A percentile compares a stretch with the other conserved stretches of the same genome.
phyloP scores from a whole-genome alignment of 2,329 filamentous ascomycete species.

The Claviceps africana region DNA sequence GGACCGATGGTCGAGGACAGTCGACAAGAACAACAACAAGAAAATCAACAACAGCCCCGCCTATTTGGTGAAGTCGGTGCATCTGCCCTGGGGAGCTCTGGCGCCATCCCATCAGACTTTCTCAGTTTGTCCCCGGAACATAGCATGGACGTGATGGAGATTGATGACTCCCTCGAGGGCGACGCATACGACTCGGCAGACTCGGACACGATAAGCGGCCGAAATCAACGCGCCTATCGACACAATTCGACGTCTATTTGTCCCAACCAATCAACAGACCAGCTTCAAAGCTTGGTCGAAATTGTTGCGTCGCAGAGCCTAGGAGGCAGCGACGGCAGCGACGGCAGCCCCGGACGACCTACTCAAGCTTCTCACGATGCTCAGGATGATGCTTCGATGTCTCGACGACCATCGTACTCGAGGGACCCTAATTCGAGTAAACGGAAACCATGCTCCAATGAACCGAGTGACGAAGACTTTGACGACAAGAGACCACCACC shows the following conservation, averaged over 20 bases:
- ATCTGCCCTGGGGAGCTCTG: conserved; percentile 40
- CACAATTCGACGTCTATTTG: conserved; percentile 23
- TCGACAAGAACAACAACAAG: conserved; percentile 13
- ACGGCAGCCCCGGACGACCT: conserved; percentile 11
- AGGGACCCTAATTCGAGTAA: conserved; percentile 37
- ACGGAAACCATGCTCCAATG: conserved; percentile 34
- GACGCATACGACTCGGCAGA: conserved; percentile 31
- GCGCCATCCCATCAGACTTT: conserved; percentile 31
- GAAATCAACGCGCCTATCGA: conserved; percentile 11
- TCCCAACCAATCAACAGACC: conserved; percentile 31
- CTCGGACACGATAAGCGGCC: conserved; percentile 16
- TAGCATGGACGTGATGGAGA: conserved; percentile 25
- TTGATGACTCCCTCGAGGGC: conserved; percentile 29
- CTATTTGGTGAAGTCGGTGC: conserved; percentile 42
- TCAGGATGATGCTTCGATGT: conserved; percentile 5
- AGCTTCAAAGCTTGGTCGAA: conserved; percentile 36
- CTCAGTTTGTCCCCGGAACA: conserved; percentile 33
- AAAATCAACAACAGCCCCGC: conserved; percentile 22
- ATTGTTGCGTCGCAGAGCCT: conserved; percentile 43
- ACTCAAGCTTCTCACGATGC: neutral
- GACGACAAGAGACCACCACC: conserved; percentile 21
- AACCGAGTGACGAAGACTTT: conserved; percentile 40
- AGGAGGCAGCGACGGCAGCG: conserved; percentile 26
- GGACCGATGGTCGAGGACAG: conserved; percentile 46
- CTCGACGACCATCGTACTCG: conserved; percentile 14